phyloP scores from a whole-genome alignment of 192 early-diverging fungal species.

The Coemansia sp. region DNA sequence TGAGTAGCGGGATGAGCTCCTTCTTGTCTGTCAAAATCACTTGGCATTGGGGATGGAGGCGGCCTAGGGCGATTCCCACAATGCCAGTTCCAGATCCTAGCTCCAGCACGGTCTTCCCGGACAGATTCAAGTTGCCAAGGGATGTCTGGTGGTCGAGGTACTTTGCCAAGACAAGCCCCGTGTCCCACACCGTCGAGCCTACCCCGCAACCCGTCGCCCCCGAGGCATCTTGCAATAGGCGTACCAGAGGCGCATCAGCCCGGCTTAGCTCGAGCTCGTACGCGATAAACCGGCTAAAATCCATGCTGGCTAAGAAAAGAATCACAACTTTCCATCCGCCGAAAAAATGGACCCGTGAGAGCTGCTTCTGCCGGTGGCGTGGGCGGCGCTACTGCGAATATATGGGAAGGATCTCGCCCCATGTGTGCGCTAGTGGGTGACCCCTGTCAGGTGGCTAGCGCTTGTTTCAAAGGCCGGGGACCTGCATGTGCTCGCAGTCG shows the following conservation, averaged over 20 bases:
- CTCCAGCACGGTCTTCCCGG: conserved; percentile 32
- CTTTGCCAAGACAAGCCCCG: conserved; percentile 33
- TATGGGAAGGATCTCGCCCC: neutral
- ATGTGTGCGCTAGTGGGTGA: neutral
- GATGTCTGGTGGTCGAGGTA: conserved; percentile 28
- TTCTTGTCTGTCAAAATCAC: conserved; percentile 35
- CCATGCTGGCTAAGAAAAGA: neutral
- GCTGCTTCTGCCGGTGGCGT: neutral
- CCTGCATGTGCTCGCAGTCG: neutral
- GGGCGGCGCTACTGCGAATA: neutral
- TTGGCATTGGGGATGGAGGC: conserved; percentile 19
- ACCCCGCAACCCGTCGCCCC: conserved; percentile 22
- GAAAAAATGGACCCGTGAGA: neutral
- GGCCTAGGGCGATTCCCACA: conserved; percentile 29
- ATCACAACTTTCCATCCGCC: neutral
- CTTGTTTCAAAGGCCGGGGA: neutral
- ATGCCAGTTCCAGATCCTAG: conserved; percentile 39
- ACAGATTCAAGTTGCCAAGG: conserved; percentile 15
- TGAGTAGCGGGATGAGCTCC: conserved; percentile 25
- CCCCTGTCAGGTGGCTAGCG: neutral
- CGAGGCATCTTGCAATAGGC: conserved; percentile 31
- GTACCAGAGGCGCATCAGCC: conserved; percentile 9
- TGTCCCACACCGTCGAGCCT: conserved; percentile 44
- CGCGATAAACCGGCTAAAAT: conserved; percentile 18
- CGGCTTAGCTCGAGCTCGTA: conserved; percentile 27